phyloP scores from a whole-genome alignment of 768 basidiomycete species.

The Scleroderma bovista region DNA sequence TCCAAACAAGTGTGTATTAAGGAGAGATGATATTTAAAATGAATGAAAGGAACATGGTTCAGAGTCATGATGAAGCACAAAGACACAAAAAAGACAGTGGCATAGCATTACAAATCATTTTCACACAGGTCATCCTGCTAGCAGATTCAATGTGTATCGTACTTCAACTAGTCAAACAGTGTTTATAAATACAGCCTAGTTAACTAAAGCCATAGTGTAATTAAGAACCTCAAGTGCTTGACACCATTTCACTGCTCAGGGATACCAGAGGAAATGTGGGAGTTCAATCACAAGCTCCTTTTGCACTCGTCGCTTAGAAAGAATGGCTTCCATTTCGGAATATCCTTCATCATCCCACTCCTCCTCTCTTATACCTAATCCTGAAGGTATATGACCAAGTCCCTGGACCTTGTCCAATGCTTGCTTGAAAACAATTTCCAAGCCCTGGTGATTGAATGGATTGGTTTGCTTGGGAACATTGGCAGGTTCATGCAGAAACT shows the following conservation, averaged over 20 bases:
- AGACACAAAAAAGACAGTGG: not conserved
- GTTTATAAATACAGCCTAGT: not conserved
- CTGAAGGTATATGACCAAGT: not conserved
- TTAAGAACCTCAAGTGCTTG: not conserved
- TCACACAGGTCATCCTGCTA: too few species aligned
- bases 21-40: not conserved
- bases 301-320: not conserved
- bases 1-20: not conserved
- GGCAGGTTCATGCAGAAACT: conserved; percentile 1
- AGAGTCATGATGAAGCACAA: not conserved
- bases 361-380: not conserved
- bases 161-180: not conserved
- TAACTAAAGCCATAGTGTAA: not conserved
- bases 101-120: not conserved
- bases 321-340: not conserved
- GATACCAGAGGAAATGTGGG: conserved; percentile 1
- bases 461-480: not conserved
- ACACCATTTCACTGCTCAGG: not conserved
- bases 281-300: not conserved
- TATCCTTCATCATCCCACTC: conserved; percentile 3
- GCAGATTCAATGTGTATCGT: not conserved
- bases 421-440: not conserved
- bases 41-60: not conserved
- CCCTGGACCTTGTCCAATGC: not conserved
- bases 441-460: not conserved